Evolutionary conservation across 208 protist genomes (phyloP), one percentile per base, ranked within the genome.

Genomic region (Crithidia expoeki): DNA sequence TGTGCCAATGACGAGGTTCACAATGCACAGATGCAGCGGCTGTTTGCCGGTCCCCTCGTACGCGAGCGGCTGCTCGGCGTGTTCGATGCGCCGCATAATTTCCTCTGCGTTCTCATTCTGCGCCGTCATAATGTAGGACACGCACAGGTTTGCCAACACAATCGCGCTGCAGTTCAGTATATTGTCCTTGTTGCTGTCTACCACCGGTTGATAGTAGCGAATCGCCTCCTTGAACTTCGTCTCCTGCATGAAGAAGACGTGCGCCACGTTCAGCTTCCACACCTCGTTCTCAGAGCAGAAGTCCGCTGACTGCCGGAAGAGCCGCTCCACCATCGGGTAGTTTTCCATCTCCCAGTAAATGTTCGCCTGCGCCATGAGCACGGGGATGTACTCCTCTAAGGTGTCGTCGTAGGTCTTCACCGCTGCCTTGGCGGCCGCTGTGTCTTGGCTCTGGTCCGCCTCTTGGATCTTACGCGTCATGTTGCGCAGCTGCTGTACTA

Each of bases 311-410:
- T 98, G 94, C 32, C 94, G 87, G 70, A 99, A 98, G 30, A 97
- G 93, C 72, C 94, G 90, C 79, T 98, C 96, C 16, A 98, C 97
- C 72, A 94, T 89, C 21, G 88, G 85, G 72, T 98, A 99, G 78
- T 99, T 98, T 57, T 99, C 92, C 63, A 98, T 92, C 61, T 99
- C 94, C 98, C 98, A 99, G 84, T 98, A 99, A 40, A 99, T 98
- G 76, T 98, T 98, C n/a, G 98, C 97, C 87, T 97, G 91, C 36
- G 89, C 89, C 95, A 98, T 98, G 6, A 99, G 90, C 12, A 99
- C 95, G 0, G 97, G 97, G 49, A 99, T 98, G 76, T 98, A 99
- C 57, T 89, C 84, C 71, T 99, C 97, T 11, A 99, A 71, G 5
- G 93, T 95, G 27, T 90, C 82, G 79, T 99, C 97, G 79, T 97